Evolutionary conservation across 495 filamentous ascomycete genomes (phyloP).

Genomic region (Aspergillus coremiiformis): DNA sequence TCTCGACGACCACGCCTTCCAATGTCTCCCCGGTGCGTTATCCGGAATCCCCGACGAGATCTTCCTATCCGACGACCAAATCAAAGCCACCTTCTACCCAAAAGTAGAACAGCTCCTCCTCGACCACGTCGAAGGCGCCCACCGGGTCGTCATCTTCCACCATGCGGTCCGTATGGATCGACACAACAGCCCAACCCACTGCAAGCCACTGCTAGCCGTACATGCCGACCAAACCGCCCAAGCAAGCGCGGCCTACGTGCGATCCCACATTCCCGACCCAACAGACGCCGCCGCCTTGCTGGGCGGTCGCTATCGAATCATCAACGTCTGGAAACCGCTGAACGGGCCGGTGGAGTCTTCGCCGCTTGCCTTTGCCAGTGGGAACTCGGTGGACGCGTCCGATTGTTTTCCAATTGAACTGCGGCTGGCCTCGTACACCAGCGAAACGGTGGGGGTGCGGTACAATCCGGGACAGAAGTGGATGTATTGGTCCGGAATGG

Average conservation of each 20-base stretch:
- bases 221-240: constrained; percentile 76
- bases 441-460: constrained; percentile 64
- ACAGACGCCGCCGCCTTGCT: constrained; percentile 52
- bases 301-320: constrained; percentile 61
- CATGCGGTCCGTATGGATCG: constrained; percentile 71
- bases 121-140: constrained; percentile 52
- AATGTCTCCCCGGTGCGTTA: constrained; percentile 40
- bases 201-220: constrained; percentile 59
- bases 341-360: constrained; percentile 60
- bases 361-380: constrained; percentile 66
- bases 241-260: constrained; percentile 56
- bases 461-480: constrained; percentile 55
- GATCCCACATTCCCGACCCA: constrained; percentile 50
- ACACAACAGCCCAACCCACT: constrained; percentile 38
- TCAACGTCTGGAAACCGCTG: constrained; percentile 85
- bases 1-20: constrained; percentile 68
- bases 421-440: constrained; percentile 60
- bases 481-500: constrained; percentile 72
- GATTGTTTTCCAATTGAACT: constrained; percentile 69
- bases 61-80: constrained; percentile 56
- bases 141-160: constrained; percentile 71
- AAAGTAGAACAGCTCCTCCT: constrained; percentile 65
- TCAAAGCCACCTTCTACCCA: constrained; percentile 67
- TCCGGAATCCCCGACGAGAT: constrained; percentile 39
- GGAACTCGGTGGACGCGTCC: constrained; percentile 46